A percentile compares a stretch with the other conserved stretches of the same genome.
phyloP scores from a whole-genome alignment of 225 moss, liverwort and hornwort species.

The Bryoerythrophyllum caledonicum region DNA sequence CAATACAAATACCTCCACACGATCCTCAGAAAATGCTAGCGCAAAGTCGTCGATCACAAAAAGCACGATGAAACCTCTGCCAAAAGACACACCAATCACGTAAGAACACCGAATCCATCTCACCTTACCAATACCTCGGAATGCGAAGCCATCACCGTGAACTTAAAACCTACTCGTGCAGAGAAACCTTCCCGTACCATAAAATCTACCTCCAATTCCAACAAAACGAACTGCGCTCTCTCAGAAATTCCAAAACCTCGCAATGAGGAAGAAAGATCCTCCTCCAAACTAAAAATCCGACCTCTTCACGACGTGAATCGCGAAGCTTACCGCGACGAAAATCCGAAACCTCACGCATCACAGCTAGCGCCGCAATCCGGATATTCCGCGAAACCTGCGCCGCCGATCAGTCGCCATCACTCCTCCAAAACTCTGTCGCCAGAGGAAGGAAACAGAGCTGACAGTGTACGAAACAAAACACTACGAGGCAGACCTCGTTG shows the following conservation, averaged over 20 bases:
- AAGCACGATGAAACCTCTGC: background rate
- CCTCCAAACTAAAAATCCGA: background rate
- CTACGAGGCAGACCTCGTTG: background rate
- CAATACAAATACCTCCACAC: background rate
- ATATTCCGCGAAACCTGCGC: constrained; percentile 13
- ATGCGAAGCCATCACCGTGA: background rate
- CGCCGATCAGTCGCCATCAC: constrained; percentile 15
- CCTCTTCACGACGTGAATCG: constrained; percentile 8
- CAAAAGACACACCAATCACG: constrained; percentile 2
- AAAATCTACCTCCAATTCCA: background rate
- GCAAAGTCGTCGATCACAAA: background rate
- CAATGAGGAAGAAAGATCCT: background rate
- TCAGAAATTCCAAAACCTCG: constrained; percentile 1
- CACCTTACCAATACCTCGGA: background rate
- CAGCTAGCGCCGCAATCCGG: constrained; percentile 1
- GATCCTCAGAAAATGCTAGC: constrained; percentile 1
- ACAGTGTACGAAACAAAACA: background rate
- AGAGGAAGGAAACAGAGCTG: background rate
- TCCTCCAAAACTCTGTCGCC: constrained; percentile 11
- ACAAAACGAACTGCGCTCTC: background rate
- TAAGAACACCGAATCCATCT: background rate
- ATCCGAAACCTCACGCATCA: constrained; percentile 10
- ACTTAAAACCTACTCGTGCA: background rate
- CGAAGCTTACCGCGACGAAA: no score
- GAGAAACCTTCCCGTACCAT: background rate